phyloP scores from a whole-genome alignment of 106 monocot genomes.

The Triglochin maritima region DNA sequence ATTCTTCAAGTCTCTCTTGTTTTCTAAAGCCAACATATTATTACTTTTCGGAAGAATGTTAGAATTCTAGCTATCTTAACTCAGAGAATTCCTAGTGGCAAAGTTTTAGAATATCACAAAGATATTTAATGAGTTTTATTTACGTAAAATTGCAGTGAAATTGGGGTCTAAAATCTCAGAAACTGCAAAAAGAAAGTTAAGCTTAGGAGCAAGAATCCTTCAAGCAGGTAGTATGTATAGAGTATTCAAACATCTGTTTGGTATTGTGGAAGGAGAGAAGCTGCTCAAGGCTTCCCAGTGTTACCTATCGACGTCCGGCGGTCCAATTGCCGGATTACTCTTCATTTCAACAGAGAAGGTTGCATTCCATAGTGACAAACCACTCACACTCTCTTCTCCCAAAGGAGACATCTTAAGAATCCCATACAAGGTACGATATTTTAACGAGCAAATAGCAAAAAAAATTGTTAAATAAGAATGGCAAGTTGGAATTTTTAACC shows the following conservation, averaged over 20 bases:
- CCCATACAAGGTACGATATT: conserved; percentile 22
- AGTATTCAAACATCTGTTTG: conserved; percentile 12
- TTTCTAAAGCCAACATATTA: too few species aligned
- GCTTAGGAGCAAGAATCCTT: conserved; percentile 26
- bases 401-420: conserved; percentile 9
- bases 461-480: too few species aligned
- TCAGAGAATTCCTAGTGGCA: too few species aligned
- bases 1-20: too few species aligned
- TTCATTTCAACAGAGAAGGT: conserved; percentile 29
- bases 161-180: conserved; percentile 21
- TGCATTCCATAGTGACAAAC: conserved; percentile 28
- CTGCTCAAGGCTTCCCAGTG: conserved; percentile 32
- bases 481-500: too few species aligned
- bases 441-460: not conserved
- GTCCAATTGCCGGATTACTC: conserved; percentile 26
- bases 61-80: too few species aligned
- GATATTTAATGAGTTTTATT: too few species aligned
- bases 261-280: conserved; percentile 23
- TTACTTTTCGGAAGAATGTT: too few species aligned
- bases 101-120: too few species aligned
- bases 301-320: conserved; percentile 21
- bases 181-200: conserved; percentile 23
- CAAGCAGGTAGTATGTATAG: conserved; percentile 25
- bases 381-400: conserved; percentile 16
- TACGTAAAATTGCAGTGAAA: conserved; percentile 8